These are phyloP conservation scores for Fusarium mangiferae DNA, from an alignment of 2,329 filamentous ascomycete genomes.

Conservation along the genomic window DNA sequence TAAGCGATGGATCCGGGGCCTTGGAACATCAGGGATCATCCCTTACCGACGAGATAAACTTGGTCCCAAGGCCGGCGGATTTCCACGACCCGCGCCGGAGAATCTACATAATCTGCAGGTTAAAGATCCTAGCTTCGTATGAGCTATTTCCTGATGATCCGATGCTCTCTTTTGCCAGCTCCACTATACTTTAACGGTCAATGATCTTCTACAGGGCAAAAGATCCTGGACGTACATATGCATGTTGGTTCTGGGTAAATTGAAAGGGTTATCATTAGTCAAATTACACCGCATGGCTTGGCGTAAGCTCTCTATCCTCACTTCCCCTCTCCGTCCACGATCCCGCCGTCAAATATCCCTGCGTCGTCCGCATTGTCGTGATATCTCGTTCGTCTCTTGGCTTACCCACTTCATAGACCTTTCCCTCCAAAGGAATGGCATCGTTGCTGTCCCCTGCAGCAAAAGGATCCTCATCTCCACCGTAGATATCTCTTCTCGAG, in stretches of 20 bases:
- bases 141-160: not conserved
- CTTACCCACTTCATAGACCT: not conserved
- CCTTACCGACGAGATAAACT: not conserved
- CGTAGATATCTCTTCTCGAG: not conserved
- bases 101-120: not conserved
- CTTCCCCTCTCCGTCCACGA: slow-evolving; percentile 14
- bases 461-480: slow-evolving; percentile 13
- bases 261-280: not conserved
- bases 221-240: not conserved
- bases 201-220: not conserved
- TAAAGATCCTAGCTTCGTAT: no score
- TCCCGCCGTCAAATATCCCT: not conserved
- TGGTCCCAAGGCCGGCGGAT: not conserved
- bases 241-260: not conserved
- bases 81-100: not conserved
- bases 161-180: not conserved
- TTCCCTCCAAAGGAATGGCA: slow-evolving; percentile 2
- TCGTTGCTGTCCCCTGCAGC: slow-evolving; percentile 5
- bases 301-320: slow-evolving; percentile 14
- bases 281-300: slow-evolving; percentile 16
- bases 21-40: not conserved
- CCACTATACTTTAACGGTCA: not conserved
- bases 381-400: not conserved
- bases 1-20: slow-evolving; percentile 4
- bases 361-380: not conserved